Evolutionary conservation across 176 grass and related monocot species (phyloP), one percentile per base, ranked within the genome.

Genomic region (Oryza punctata): DNA sequence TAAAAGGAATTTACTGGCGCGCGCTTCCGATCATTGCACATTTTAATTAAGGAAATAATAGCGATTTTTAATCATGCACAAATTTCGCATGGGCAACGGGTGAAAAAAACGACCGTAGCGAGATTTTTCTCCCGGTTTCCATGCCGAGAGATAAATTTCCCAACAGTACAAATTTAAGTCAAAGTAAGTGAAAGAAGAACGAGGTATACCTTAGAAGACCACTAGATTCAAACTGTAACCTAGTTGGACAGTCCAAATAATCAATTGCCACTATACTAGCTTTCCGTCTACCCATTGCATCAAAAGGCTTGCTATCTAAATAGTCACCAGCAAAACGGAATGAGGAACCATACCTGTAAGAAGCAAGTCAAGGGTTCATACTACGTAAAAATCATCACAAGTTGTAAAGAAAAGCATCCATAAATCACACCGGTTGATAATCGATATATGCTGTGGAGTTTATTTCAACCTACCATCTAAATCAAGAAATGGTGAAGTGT

Each of bases 241-340:
- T 91, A 81, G 78, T 46, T 59, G 93, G 91, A 74, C 80, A 78
- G 29, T 68, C 85, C 85, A 98, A 90, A 50, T 93, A 93, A 92
- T 98, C 93, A 59, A 98, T 95, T 41, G 96, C 93, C 26, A 92
- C 44, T 78, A 98, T 93, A 82, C 89, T 88, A 82, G 93, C 92
- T 90, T 88, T 94, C 9, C 91, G 82, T 77, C 91, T 87, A 32
- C 91, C 79, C 57, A 92, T 78, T 38, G 79, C 80, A 89, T 95
- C 96, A 89, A 87, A 75, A 32, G 82, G 91, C 35, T 93, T 98
- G 25, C 28, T 85, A 88, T 98, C 96, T 47, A 94, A 74, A 67
- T 94, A 92, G 72, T 92, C 82, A 70, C 89, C 93, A 21, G 85
- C 70, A 88, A 98, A 95, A n/a, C 83, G 76, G 78, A 98, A 98